Base-by-base conservation (phyloP, 805 yeast species). In the Lachancea meyersii region DNA sequence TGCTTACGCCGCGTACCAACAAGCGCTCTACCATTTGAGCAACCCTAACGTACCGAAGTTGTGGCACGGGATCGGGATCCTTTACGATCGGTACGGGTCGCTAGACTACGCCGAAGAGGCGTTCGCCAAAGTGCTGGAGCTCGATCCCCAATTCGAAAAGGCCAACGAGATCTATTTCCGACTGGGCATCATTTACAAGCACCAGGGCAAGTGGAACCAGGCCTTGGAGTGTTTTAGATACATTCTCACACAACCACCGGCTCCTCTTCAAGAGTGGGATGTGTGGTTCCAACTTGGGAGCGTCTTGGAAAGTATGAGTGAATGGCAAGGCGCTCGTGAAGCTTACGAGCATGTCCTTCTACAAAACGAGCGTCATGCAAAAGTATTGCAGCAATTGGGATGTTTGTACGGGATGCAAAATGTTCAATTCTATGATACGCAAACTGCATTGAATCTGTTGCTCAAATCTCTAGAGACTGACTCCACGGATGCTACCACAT, bases 201-300 rank as follows among this genome's bases (percentile, higher is more conserved):
- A 89, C 64, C 97, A 91, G 66, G 82, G 82, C 32, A 88, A 91
- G 64, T 75, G 86, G 60, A 77, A 79, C 40, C 85, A 83, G 57
- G 94, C 96, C 1, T 71, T 93, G 46, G 97, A 93, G 62, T 93
- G 97, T 63, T 93, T 93, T 73, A 83, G 87, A 59, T 93, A 91
- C 63, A 93, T 93, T 49, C 67, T 93, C 51, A 73, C 80, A 45
- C 83, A 82, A 64, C 97, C 98, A 0, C 98, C 98, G 1, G 82
- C 87, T 41, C 98, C 98, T 1, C 71, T 93, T 50, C 89, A 97
- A 36, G 96, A 87, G 61, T 87, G 95, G 39, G 98, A 93, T 61
- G 94, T 93, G 42, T 93, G 97, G 97, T 93, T 93, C 70, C 98
- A 93, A 67, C 85, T 93, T 49, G 98, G 98, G 31, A 84, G 88